Evolutionary conservation across 352 stramenopile genomes (phyloP), one percentile per base, ranked within the genome.

Genomic region (Pythium periplocum): DNA sequence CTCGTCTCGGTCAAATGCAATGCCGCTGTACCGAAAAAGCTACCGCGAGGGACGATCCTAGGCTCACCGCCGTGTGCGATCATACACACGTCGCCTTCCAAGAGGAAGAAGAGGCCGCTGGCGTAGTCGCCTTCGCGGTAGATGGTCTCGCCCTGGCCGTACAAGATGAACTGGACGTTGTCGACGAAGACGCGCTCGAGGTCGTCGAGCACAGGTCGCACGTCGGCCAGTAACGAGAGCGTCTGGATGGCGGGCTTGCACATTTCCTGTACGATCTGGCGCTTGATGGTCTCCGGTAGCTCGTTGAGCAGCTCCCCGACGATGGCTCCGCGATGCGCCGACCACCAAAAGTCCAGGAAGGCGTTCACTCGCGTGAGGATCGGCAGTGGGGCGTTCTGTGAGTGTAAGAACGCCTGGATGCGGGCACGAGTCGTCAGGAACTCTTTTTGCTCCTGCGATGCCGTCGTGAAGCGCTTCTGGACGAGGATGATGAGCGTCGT

Each of bases 321-420:
- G 17, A 83, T 69, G 0, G 77, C 74, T 4, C 77, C 77, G 6
- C 72, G 72, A 46, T 87, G 77, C 0, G 68, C 75, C 6, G 66
- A 80, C 77, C 77, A 87, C 77, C 77, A 87, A 58, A 84, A 87
- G 32, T 87, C 77, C 5, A 87, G 48, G 44, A 86, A 87, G 2
- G 74, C 70, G 39, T 81, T 72, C 0, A 81, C 77, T 0, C 74
- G 74, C 30, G 78, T 71, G 30, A 84, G 63, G 41, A 87, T 66
- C 1, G 62, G 61, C 0, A 69, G 1, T 1, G 77, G 74, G 0
- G 68, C 73, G 7, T 62, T 75, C 39, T 80, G 63, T 1, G 68
- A 78, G 7, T 62, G 66, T 12, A 87, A 59, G 42, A 87, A 87
- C 33, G 64, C 51, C 42, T 84, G 70, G 9, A 87, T 75, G 9